Base-by-base conservation (phyloP, 1,284 basidiomycete species). In the Papiliotrema nemorosa region DNA sequence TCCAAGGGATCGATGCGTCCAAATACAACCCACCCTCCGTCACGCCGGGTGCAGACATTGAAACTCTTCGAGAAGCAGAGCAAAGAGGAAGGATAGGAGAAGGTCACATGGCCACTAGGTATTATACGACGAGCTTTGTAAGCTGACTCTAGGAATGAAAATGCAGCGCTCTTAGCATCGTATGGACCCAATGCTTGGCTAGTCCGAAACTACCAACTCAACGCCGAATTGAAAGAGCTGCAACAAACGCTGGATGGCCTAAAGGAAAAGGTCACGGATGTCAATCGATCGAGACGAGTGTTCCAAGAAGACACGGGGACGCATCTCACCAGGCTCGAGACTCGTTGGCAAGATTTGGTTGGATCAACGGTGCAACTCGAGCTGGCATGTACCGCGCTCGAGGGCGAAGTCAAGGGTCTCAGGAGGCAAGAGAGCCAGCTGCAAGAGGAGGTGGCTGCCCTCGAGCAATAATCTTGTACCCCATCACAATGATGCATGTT, bases 151-250 rank as follows among this genome's bases (percentile, higher is more conserved):
- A 91, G 89, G 58, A 83, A 88, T 60, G 85, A 85, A 36, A 97
- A 97, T 77, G 77, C 93, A 36, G 82, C 85, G 7, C 77, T 98
- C 20, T 76, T 97, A 36, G 85, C 90, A 68, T 84, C 84, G 38
- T 93, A 94, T 69, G 96, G 90, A 1, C 77, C 86, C 12, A 96
- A 97, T 76, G 85, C 87, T 10, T 96, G 90, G 88, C 82, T 86
- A 57, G 84, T 94, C 70, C 84, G 89, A 69, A 94, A 96, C 74
- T 92, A 90, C 69, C 79, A 88, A 27, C 76, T 91, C 22, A 90
- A 94, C 70, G 80, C 84, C 29, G 83, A 86, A 36, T 83, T 85
- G 7, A 86, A 85, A 59, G 82, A 85, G 57, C 76, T 85, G 5
- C 88, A 93, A 69, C 78, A 79, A 50, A 78, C 84, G 14, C 76